These are phyloP conservation scores for Yarrowia osloensis DNA, from an alignment of 805 yeast species.

Conservation along the genomic window DNA sequence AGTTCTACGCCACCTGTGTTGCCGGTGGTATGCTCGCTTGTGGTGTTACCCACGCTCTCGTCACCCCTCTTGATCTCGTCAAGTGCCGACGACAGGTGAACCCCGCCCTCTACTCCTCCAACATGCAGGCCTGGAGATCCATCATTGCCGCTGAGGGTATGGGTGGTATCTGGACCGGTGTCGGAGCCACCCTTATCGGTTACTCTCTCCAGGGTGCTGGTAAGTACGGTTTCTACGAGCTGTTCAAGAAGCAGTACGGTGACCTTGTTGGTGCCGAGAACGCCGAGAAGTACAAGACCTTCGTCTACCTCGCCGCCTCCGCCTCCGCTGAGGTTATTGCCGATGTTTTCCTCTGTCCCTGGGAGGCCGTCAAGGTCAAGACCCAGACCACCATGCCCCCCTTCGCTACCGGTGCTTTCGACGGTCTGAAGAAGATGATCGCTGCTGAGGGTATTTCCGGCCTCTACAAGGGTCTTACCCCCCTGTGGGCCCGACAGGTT, in stretches of 20 bases:
- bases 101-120: conserved; percentile 61
- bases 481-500: conserved; percentile 83
- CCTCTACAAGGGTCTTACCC: conserved; percentile 74
- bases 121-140: conserved; percentile 66
- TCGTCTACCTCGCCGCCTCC: conserved; percentile 68
- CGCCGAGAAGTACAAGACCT: conserved; percentile 59
- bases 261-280: conserved; percentile 55
- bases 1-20: conserved; percentile 73
- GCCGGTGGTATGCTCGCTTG: conserved; percentile 59
- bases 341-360: conserved; percentile 77
- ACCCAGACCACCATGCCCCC: conserved; percentile 87
- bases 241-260: conserved; percentile 68
- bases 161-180: conserved; percentile 68
- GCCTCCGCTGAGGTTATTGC: conserved; percentile 86
- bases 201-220: conserved; percentile 87
- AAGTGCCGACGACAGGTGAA: conserved; percentile 82
- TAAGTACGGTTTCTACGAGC: conserved; percentile 83
- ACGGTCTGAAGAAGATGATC: conserved; percentile 60
- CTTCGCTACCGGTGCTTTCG: conserved; percentile 56
- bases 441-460: conserved; percentile 60
- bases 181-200: conserved; percentile 81
- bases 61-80: conserved; percentile 81
- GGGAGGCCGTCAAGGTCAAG: conserved; percentile 81
- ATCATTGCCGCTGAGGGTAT: conserved; percentile 65
- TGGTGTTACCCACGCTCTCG: conserved; percentile 67